Evolutionary conservation across 192 early-diverging fungal genomes (phyloP).

Genomic region (Coemansia javaensis): DNA sequence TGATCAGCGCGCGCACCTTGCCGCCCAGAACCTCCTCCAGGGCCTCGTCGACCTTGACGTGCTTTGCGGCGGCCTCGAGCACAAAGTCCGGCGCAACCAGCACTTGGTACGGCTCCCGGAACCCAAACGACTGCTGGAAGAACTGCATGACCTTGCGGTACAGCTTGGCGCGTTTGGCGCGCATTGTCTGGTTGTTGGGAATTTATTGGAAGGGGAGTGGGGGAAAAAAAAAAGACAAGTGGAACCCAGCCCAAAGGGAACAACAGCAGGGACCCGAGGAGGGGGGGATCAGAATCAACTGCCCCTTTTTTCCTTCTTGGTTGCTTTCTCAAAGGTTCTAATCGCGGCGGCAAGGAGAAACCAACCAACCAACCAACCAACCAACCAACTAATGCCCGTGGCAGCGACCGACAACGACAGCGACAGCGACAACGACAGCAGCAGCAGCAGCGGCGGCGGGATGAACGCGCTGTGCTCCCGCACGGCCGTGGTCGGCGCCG

Average conservation of each 20-base stretch:
- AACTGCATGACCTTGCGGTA: conserved; percentile 78
- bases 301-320: neutral
- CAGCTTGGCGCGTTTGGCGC: conserved; percentile 73
- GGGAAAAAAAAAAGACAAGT: neutral
- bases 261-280: neutral
- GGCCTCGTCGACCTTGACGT: conserved; percentile 58
- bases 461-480: too few relatives aligned
- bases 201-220: neutral
- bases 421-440: neutral
- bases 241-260: too few relatives aligned
- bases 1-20: conserved; percentile 60
- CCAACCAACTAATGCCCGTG: too few relatives aligned
- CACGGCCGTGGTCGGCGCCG: neutral
- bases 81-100: conserved; percentile 83
- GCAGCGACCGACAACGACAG: too few relatives aligned
- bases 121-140: conserved; percentile 76
- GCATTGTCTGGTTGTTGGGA: conserved; percentile 55
- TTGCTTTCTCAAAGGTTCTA: neutral
- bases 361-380: too few relatives aligned
- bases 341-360: neutral
- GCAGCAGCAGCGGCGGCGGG: neutral
- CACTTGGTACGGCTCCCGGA: conserved; percentile 90
- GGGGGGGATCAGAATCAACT: too few relatives aligned
- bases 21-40: conserved; percentile 66
- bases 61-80: conserved; percentile 57